Evolutionary conservation across 2,329 filamentous ascomycete genomes (phyloP).

Genomic region (Cercospora sp.): DNA sequence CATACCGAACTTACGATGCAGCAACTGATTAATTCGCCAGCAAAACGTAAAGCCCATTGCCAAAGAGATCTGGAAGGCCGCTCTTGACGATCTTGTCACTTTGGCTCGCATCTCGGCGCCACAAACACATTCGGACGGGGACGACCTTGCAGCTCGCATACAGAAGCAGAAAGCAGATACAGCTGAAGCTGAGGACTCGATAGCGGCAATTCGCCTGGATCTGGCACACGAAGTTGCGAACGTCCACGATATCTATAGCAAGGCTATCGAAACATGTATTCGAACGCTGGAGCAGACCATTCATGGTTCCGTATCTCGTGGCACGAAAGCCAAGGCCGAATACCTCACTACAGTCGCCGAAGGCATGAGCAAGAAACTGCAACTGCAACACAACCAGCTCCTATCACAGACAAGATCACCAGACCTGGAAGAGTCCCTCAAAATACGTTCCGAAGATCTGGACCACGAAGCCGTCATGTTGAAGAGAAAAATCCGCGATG

Average conservation of each 20-base stretch:
- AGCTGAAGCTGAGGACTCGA: conserved; percentile 25
- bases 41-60: conserved; percentile 41
- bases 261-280: conserved; percentile 43
- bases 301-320: conserved; percentile 47
- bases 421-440: conserved; percentile 35
- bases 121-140: conserved; percentile 13
- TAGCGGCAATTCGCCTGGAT: conserved; percentile 36
- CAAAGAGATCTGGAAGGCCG: conserved; percentile 38
- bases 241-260: conserved; percentile 42
- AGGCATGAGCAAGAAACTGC: conserved; percentile 45
- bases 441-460: conserved; percentile 37
- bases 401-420: conserved; percentile 29
- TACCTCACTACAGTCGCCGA: conserved; percentile 45
- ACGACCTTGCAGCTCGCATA: conserved; percentile 22
- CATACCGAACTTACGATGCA: not conserved
- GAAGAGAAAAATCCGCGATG: conserved; percentile 38
- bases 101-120: conserved; percentile 38
- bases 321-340: conserved; percentile 46
- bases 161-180: conserved; percentile 21
- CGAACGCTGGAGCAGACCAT: conserved; percentile 50
- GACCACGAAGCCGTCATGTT: conserved; percentile 36
- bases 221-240: conserved; percentile 39
- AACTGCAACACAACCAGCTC: conserved; percentile 34
- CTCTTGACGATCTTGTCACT: conserved; percentile 34
- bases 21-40: conserved; percentile 16